phyloP scores from a whole-genome alignment of 257 asterid genomes.

The Rehmannia glutinosa region DNA sequence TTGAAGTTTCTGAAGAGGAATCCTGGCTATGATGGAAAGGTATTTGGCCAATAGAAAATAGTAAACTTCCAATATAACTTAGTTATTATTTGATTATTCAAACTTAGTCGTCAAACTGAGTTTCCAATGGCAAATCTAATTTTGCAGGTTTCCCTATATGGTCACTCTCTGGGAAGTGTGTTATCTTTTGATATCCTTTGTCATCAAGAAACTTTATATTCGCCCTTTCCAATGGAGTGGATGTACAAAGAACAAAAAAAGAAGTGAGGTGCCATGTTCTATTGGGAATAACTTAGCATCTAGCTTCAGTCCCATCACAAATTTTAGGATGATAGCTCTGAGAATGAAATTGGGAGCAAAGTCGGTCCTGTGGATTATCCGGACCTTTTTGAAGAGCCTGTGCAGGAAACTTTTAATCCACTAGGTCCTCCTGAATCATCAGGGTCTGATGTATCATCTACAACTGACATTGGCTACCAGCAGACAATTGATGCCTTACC shows the following conservation, averaged over 20 bases:
- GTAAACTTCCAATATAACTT: not conserved
- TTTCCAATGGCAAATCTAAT: constrained; percentile 4
- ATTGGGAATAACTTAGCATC: constrained; percentile 24
- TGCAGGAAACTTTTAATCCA: constrained; percentile 39
- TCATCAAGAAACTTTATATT: constrained; percentile 72
- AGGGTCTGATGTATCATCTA: constrained; percentile 41
- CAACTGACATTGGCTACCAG: constrained; percentile 26
- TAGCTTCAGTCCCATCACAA: constrained; percentile 29
- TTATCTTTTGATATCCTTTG: constrained; percentile 93
- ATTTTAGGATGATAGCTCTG: constrained; percentile 31
- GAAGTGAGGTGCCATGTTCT: constrained; percentile 25
- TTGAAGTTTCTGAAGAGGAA: constrained; percentile 76
- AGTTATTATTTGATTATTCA: not conserved
- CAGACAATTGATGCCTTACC: constrained; percentile 27
- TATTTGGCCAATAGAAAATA: constrained; percentile 24
- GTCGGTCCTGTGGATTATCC: constrained; percentile 20
- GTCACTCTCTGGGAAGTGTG: constrained; percentile 96
- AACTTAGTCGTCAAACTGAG: constrained; percentile 6
- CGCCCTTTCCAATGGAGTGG: constrained; percentile 89
- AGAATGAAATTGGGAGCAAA: constrained; percentile 29
- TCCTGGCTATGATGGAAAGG: constrained; percentile 90
- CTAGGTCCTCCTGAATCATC: constrained; percentile 61
- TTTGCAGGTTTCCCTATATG: constrained; percentile 80
- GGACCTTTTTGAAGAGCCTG: constrained; percentile 39
- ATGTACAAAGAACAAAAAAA: constrained; percentile 62